A percentile compares a stretch with the other conserved stretches of the same genome.
phyloP scores from a whole-genome alignment of 1,139 yeast species.

The Maudiozyma humilis region DNA sequence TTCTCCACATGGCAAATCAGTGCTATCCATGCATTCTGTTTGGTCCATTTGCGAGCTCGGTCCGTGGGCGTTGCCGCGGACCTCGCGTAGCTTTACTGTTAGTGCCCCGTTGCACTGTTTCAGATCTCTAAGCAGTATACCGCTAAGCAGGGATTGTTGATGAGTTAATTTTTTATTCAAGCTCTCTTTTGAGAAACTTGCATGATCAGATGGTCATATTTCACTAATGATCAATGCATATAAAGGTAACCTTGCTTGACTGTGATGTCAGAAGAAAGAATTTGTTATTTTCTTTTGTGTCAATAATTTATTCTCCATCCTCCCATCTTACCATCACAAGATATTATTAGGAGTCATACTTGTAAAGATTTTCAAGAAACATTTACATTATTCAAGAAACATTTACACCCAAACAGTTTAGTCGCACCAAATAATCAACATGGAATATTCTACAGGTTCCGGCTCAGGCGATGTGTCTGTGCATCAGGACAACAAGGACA shows the following conservation, averaged over 20 bases:
- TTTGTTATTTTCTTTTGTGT: not conserved
- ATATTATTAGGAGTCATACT: not conserved
- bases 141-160: too few relatives aligned
- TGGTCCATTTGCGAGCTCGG: not conserved
- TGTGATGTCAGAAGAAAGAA: not conserved
- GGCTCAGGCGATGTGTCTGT: not conserved
- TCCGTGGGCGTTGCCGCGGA: not conserved
- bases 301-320: not conserved
- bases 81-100: too few relatives aligned
- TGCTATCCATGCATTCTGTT: not conserved
- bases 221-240: too few relatives aligned
- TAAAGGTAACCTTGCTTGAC: not conserved
- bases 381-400: too few relatives aligned
- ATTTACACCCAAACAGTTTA: not conserved
- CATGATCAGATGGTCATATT: too few relatives aligned
- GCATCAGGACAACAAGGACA: not conserved
- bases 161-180: too few relatives aligned
- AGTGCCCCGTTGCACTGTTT: too few relatives aligned
- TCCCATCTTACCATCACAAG: not conserved
- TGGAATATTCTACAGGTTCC: slow-evolving; percentile 1
- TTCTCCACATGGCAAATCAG: not conserved
- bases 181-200: too few relatives aligned
- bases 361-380: not conserved
- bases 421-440: not conserved
- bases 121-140: too few relatives aligned